Conservation (phyloP, 176 grass and related monocot species). For the Pharus latifolius region DNA sequence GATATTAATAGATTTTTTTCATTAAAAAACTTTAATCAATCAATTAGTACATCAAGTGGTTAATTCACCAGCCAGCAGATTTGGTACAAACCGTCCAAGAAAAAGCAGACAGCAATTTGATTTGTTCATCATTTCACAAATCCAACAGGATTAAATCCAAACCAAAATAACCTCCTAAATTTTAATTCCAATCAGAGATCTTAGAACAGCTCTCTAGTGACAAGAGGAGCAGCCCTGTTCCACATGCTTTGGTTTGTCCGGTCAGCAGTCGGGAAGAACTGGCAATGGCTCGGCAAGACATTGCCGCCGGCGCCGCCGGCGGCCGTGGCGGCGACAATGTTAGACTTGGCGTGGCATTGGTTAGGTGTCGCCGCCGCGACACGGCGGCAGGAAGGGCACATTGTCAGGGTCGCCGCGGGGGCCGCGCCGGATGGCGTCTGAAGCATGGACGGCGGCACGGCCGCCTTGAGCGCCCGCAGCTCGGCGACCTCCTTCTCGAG, state of each 20-base stretch:
- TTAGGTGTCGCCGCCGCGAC: slow-evolving; percentile 12
- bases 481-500: slow-evolving; percentile 89
- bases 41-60: slow-evolving; percentile 32
- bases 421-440: slow-evolving; percentile 34
- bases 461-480: slow-evolving; percentile 65
- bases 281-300: slow-evolving; percentile 40
- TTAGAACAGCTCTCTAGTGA: slow-evolving; percentile 44
- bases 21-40: too few relatives aligned
- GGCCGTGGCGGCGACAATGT: background rate
- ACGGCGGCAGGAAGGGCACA: slow-evolving; percentile 92
- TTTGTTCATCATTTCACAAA: slow-evolving; percentile 18
- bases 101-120: slow-evolving; percentile 44
- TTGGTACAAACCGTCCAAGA: slow-evolving; percentile 46
- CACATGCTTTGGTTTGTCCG: slow-evolving; percentile 28
- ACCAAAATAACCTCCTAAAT: background rate
- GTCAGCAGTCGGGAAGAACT: slow-evolving; percentile 38
- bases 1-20: slow-evolving; percentile 19
- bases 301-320: background rate
- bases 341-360: slow-evolving; percentile 18
- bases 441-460: background rate
- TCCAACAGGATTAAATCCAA: slow-evolving; percentile 19
- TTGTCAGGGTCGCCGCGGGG: slow-evolving; percentile 50
- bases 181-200: background rate
- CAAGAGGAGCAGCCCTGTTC: slow-evolving; percentile 30
- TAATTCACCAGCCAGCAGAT: slow-evolving; percentile 37